Evolutionary conservation across 2,329 filamentous ascomycete genomes (phyloP).

Genomic region (Fusarium sp.): DNA sequence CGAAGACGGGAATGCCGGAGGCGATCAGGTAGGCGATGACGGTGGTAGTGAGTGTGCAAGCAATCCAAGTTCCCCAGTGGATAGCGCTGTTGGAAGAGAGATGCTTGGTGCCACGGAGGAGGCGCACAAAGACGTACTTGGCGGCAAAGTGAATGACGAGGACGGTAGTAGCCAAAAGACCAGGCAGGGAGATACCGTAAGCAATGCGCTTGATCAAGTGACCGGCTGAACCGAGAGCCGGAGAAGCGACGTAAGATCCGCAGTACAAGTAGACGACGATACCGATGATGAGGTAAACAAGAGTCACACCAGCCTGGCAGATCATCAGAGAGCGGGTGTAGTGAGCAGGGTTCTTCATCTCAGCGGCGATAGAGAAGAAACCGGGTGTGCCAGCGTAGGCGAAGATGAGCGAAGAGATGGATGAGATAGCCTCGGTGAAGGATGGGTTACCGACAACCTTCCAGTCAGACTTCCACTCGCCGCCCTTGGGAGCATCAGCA

Average conservation of each 20-base stretch:
- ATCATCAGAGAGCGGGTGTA: constrained; percentile 47
- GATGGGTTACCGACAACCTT: constrained; percentile 48
- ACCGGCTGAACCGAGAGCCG: constrained; percentile 61
- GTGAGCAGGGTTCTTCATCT: constrained; percentile 50
- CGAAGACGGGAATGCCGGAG: constrained; percentile 45
- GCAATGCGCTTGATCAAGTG: constrained; percentile 57
- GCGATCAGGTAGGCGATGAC: constrained; percentile 49
- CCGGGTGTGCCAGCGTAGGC: constrained; percentile 54
- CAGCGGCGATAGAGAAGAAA: constrained; percentile 51
- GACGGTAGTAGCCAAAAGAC: constrained; percentile 47
- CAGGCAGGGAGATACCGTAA: constrained; percentile 55
- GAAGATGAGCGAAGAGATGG: constrained; percentile 53
- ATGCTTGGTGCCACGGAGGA: constrained; percentile 49
- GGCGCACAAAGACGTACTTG: constrained; percentile 35
- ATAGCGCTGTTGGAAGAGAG: constrained; percentile 45
- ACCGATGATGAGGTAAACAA: constrained; percentile 53
- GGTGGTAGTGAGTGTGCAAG: constrained; percentile 45
- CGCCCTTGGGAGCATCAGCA: constrained; percentile 30
- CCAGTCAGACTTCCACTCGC: constrained; percentile 49
- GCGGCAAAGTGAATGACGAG: constrained; percentile 46
- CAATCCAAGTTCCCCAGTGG: constrained; percentile 51
- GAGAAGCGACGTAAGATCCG: constrained; percentile 61
- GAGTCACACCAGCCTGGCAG: constrained; percentile 46
- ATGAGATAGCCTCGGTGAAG: constrained; percentile 51
- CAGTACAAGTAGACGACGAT: constrained; percentile 60